phyloP scores from a whole-genome alignment of 2,329 filamentous ascomycete genomes.

The Exutisphaerella laricina region DNA sequence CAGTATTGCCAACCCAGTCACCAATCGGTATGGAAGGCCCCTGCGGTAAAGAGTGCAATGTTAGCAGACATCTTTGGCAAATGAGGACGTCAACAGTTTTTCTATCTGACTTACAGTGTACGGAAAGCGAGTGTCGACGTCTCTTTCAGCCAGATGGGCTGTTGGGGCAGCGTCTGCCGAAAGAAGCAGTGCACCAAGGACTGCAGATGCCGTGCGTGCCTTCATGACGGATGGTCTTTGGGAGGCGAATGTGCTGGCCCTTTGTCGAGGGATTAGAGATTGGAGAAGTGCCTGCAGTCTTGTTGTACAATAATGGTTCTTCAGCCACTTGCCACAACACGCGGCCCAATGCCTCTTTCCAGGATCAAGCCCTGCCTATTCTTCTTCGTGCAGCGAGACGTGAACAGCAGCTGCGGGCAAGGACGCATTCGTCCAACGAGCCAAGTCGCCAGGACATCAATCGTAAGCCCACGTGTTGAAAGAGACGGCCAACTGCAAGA shows the following conservation, averaged over 20 bases:
- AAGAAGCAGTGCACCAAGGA: slow-evolving; percentile 9
- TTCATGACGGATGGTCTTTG: slow-evolving; percentile 6
- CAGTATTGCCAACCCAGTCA: slow-evolving; percentile 47
- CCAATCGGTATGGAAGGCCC: slow-evolving; percentile 47
- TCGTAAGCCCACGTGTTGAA: not conserved
- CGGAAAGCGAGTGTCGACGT: slow-evolving; percentile 42
- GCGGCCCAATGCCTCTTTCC: not conserved
- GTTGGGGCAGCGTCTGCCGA: slow-evolving; percentile 7
- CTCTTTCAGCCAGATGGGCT: slow-evolving; percentile 11
- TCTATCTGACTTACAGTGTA: slow-evolving; percentile 3
- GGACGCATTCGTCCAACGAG: slow-evolving; percentile 1
- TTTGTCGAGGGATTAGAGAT: too few species aligned
- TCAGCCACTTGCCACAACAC: not conserved
- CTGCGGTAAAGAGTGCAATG: slow-evolving; percentile 34
- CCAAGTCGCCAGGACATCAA: slow-evolving; percentile 1
- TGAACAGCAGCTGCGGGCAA: not conserved
- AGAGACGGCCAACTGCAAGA: slow-evolving; percentile 5
- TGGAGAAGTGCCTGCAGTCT: too few species aligned
- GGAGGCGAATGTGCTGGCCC: not conserved
- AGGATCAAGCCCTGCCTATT: not conserved
- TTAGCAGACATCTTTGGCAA: not conserved
- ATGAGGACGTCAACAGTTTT: not conserved
- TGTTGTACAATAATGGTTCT: too few species aligned
- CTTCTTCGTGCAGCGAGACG: not conserved
- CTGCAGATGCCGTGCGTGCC: slow-evolving; percentile 7